These are phyloP conservation scores for Sclerotinia nivalis DNA, from an alignment of 2,329 filamentous ascomycete genomes.

Conservation along the genomic window DNA sequence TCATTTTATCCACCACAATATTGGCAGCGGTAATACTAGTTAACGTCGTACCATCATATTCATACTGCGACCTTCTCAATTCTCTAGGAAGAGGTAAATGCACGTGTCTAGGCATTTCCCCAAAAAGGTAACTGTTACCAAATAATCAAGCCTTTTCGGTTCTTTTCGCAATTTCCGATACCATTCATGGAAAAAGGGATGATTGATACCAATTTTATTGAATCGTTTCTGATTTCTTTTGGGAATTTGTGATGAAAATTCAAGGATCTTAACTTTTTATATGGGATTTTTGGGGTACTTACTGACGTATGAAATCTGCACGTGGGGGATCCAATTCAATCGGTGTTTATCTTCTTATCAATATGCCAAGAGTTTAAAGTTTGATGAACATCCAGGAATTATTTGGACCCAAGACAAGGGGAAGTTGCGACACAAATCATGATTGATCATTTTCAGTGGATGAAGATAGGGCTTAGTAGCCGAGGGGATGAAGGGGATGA, in stretches of 20 bases:
- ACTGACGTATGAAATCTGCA: conserved; percentile 16
- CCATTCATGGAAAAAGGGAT: conserved; percentile 3
- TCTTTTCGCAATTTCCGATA: conserved; percentile 2
- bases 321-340: conserved; percentile 15
- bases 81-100: conserved; percentile 11
- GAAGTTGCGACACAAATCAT: neutral
- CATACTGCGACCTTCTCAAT: conserved; percentile 18
- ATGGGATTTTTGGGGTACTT: neutral
- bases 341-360: conserved; percentile 20
- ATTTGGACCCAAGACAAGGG: conserved; percentile 6
- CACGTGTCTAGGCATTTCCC: conserved; percentile 23
- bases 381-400: neutral
- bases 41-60: conserved; percentile 40
- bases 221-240: neutral
- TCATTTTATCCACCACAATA: conserved; percentile 54
- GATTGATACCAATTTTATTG: neutral
- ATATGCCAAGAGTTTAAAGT: conserved; percentile 17
- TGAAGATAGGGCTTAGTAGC: conserved; percentile 19
- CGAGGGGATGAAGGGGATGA: conserved; percentile 12
- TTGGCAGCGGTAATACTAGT: conserved; percentile 14
- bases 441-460: neutral
- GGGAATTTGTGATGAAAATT: neutral
- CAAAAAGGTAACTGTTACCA: conserved; percentile 2
- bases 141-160: neutral
- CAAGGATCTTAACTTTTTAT: conserved; percentile 15